Percentiles rank a stretch among this genome's conserved stretches.
Conservation (phyloP, 768 basidiomycete species). For the Hysterangium stoloniferum region DNA sequence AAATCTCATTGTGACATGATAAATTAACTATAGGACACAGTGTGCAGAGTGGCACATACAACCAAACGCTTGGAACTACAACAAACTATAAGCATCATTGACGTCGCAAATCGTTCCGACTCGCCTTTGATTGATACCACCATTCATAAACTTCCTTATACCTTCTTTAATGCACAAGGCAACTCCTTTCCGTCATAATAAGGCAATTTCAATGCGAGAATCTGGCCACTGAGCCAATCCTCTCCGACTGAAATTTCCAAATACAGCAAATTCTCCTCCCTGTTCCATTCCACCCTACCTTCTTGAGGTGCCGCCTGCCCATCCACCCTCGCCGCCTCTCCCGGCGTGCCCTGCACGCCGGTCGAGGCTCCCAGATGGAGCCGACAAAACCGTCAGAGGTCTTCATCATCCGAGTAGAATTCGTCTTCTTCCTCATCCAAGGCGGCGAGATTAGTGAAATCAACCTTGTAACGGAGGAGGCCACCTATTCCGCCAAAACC, state of each 20-base stretch:
- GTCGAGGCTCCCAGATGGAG: conserved; percentile 72
- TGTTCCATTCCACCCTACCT: background rate
- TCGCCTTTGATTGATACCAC: too few species aligned
- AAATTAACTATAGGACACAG: too few species aligned
- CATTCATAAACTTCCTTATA: too few species aligned
- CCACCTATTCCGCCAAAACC: conserved; percentile 99
- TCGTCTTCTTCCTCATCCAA: conserved; percentile 78
- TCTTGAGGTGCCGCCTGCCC: conserved; percentile 5
- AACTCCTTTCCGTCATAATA: too few species aligned
- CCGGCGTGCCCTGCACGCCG: conserved; percentile 49
- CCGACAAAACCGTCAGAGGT: conserved; percentile 81
- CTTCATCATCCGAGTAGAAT: conserved; percentile 74
- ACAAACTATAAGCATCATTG: too few species aligned
- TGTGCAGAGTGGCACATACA: too few species aligned
- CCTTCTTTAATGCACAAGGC: too few species aligned
- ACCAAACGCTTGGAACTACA: too few species aligned
- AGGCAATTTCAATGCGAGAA: too few species aligned
- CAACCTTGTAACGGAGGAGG: conserved; percentile 93
- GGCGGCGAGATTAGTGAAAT: conserved; percentile 73
- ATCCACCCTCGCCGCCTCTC: conserved; percentile 46
- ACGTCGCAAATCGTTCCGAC: too few species aligned
- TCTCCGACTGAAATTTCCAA: background rate
- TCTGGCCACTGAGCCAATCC: background rate
- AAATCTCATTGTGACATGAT: too few species aligned
- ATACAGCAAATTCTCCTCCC: background rate